Conservation (phyloP, 2,329 filamentous ascomycete species). For the Venturia asperata region DNA sequence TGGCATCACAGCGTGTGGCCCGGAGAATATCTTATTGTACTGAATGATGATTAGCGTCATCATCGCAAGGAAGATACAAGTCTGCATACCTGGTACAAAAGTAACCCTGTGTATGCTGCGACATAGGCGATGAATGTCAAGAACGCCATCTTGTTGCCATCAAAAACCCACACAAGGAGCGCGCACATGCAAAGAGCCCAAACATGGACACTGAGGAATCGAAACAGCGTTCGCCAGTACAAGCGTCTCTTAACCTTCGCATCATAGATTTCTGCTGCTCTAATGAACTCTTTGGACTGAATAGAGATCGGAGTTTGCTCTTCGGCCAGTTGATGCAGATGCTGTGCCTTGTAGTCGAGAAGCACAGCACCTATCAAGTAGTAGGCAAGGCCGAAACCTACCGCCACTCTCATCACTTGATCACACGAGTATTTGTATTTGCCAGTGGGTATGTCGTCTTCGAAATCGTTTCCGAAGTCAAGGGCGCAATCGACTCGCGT, state of each 20-base stretch:
- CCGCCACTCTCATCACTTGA: constrained; percentile 38
- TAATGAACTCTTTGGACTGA: constrained; percentile 37
- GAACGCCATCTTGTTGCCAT: constrained; percentile 36
- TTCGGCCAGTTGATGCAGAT: constrained; percentile 42
- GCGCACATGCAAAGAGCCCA: constrained; percentile 47
- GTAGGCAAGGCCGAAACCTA: constrained; percentile 51
- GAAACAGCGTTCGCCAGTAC: constrained; percentile 45
- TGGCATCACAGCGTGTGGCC: constrained; percentile 42
- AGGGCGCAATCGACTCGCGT: constrained; percentile 22
- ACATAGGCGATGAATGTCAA: constrained; percentile 47
- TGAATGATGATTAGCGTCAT: constrained; percentile 19
- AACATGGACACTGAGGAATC: constrained; percentile 45
- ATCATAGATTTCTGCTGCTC: constrained; percentile 40
- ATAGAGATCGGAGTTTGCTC: constrained; percentile 37
- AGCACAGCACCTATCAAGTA: constrained; percentile 51
- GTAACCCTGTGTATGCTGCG: constrained; percentile 44
- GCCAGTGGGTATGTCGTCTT: neutral
- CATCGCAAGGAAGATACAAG: neutral
- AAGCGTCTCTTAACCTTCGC: constrained; percentile 41
- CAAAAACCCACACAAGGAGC: constrained; percentile 47
- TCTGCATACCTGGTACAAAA: constrained; percentile 47
- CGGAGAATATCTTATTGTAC: constrained; percentile 44
- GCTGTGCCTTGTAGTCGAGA: constrained; percentile 49
- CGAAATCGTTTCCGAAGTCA: constrained; percentile 14
- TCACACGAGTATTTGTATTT: constrained; percentile 24